These are phyloP conservation scores for Podospora australis DNA, from an alignment of 495 filamentous ascomycete genomes.

Conservation along the genomic window DNA sequence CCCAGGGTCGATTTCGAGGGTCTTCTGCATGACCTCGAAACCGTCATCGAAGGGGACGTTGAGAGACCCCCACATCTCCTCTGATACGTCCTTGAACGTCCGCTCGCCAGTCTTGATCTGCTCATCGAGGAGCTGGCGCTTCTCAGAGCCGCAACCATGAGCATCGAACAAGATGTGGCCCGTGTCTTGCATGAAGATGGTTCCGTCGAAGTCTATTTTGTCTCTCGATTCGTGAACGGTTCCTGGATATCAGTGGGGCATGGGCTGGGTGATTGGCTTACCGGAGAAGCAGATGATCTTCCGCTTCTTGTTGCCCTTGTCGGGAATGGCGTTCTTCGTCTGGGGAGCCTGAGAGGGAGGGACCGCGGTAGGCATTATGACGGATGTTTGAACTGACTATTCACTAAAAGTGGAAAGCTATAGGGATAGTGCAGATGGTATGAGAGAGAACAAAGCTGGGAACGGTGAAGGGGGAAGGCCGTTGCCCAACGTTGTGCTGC, in stretches of 20 bases:
- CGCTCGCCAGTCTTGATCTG: conserved; percentile 63
- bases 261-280: conserved; percentile 18
- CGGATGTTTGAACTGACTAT: neutral
- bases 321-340: neutral
- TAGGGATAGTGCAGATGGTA: neutral
- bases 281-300: conserved; percentile 52
- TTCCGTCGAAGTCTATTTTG: conserved; percentile 68
- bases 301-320: conserved; percentile 28
- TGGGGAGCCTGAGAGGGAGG: conserved; percentile 22
- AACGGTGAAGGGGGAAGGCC: too few relatives aligned
- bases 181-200: conserved; percentile 75
- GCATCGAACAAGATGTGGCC: conserved; percentile 67
- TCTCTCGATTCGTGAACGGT: too few relatives aligned
- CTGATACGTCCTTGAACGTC: conserved; percentile 66
- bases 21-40: conserved; percentile 60
- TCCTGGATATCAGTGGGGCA: too few relatives aligned
- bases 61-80: conserved; percentile 71
- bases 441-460: conserved; percentile 3
- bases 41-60: conserved; percentile 67
- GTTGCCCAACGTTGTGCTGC: too few relatives aligned
- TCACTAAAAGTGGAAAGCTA: neutral
- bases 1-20: conserved; percentile 58
- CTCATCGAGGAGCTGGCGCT: conserved; percentile 53
- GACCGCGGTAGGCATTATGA: neutral
- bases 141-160: conserved; percentile 55